phyloP scores from a whole-genome alignment of 176 grass and related monocot genomes.

The Elaeis guineensis region DNA sequence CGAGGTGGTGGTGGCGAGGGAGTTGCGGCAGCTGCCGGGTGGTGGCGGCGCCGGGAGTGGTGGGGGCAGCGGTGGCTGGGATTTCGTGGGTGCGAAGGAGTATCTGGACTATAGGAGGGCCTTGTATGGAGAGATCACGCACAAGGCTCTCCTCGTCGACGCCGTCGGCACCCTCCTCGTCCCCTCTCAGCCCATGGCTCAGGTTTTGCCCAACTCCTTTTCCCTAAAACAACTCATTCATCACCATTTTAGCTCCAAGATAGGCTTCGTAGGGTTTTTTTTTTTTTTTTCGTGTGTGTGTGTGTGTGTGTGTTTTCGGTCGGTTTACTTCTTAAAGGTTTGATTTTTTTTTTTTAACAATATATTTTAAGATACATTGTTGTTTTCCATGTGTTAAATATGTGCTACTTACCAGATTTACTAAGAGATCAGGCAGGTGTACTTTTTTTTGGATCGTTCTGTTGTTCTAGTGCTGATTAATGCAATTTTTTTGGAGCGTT shows the following conservation, averaged over 20 bases:
- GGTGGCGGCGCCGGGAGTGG: neutral
- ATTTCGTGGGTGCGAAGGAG: constrained; percentile 52
- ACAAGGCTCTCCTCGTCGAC: constrained; percentile 89
- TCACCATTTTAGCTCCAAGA: neutral
- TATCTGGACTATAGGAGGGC: constrained; percentile 84
- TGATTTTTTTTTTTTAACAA: too few species aligned
- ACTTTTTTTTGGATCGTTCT: too few species aligned
- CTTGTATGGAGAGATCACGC: constrained; percentile 95
- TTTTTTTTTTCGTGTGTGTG: too few species aligned
- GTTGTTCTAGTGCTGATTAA: too few species aligned
- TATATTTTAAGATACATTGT: too few species aligned
- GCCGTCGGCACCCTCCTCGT: constrained; percentile 85
- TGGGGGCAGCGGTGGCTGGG: constrained; percentile 29
- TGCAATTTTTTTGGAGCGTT: neutral
- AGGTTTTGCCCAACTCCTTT: constrained; percentile 32
- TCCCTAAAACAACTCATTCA: neutral
- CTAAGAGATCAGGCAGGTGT: too few species aligned
- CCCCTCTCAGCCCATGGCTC: constrained; percentile 89
- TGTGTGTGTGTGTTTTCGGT: too few species aligned
- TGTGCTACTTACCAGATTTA: neutral
- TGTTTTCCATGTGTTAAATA: neutral
- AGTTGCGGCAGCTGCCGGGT: neutral
- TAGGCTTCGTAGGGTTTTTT: too few species aligned
- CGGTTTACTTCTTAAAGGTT: too few species aligned
- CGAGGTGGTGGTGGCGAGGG: neutral